Percentiles rank a stretch among this genome's conserved stretches.
Evolutionary conservation across 2,329 filamentous ascomycete genomes (phyloP).

Genomic region (Microdochium nivale): DNA sequence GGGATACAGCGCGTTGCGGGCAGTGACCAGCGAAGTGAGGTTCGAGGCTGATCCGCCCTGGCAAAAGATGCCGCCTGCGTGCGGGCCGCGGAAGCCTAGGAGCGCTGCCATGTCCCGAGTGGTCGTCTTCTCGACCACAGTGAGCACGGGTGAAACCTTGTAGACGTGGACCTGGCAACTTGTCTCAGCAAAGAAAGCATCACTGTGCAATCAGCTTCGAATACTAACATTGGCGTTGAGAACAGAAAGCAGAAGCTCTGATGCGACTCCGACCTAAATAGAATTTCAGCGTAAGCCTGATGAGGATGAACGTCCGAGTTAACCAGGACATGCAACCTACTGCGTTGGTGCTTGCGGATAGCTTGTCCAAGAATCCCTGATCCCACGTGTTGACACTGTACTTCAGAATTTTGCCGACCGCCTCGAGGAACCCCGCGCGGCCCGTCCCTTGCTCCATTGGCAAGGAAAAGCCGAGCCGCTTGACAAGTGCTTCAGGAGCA

Average conservation of each 20-base stretch:
- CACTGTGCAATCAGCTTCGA: not conserved
- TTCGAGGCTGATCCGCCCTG: conserved; percentile 68
- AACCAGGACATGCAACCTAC: conserved; percentile 27
- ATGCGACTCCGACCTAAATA: conserved; percentile 66
- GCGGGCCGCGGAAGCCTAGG: conserved; percentile 65
- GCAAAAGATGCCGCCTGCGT: conserved; percentile 49
- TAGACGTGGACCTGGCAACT: conserved; percentile 67
- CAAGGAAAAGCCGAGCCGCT: conserved; percentile 49
- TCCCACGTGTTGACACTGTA: conserved; percentile 99
- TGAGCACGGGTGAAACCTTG: conserved; percentile 83
- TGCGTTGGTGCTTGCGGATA: conserved; percentile 82
- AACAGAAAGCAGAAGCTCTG: conserved; percentile 74
- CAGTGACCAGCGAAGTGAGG: conserved; percentile 60
- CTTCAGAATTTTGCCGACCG: conserved; percentile 61
- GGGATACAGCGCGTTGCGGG: conserved; percentile 78
- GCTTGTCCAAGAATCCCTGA: conserved; percentile 91
- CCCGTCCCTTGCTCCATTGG: conserved; percentile 48
- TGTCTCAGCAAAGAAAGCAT: not conserved
- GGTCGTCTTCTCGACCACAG: conserved; percentile 79
- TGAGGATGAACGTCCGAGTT: not conserved
- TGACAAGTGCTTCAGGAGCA: conserved; percentile 46
- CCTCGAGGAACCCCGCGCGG: conserved; percentile 65
- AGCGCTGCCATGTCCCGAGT: conserved; percentile 62
- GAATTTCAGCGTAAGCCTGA: not conserved
- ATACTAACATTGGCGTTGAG: conserved; percentile 76